Evolutionary conservation across 2,329 filamentous ascomycete genomes (phyloP).

Genomic region (Trichoderma cornu-damae): DNA sequence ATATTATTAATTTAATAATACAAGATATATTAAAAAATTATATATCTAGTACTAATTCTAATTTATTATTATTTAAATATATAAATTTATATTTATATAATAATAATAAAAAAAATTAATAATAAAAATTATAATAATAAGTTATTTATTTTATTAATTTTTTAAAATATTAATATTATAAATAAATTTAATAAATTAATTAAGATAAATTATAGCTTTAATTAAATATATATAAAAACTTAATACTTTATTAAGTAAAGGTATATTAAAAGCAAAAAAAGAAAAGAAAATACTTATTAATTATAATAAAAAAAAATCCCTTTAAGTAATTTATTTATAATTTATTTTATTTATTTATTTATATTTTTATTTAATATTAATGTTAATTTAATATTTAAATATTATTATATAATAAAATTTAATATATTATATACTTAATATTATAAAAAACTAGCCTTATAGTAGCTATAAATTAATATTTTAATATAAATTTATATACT

Average conservation of each 20-base stretch:
- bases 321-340: background rate
- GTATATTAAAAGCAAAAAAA: background rate
- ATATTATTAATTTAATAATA: background rate
- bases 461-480: no score
- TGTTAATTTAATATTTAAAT: background rate
- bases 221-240: background rate
- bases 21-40: background rate
- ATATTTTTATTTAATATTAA: no score
- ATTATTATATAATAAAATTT: no score
- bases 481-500: no score
- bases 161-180: no score
- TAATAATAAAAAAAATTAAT: background rate
- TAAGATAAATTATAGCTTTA: no score
- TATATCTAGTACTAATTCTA: no score
- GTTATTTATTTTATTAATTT: no score
- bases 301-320: background rate
- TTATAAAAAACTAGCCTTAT: no score
- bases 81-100: background rate
- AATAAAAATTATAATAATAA: background rate
- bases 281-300: background rate
- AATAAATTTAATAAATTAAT: no score
- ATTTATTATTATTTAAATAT: background rate
- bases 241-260: background rate
- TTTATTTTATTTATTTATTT: background rate
- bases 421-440: no score